phyloP scores from a whole-genome alignment of 345 rosid genomes.

The Microthlaspi erraticum region DNA sequence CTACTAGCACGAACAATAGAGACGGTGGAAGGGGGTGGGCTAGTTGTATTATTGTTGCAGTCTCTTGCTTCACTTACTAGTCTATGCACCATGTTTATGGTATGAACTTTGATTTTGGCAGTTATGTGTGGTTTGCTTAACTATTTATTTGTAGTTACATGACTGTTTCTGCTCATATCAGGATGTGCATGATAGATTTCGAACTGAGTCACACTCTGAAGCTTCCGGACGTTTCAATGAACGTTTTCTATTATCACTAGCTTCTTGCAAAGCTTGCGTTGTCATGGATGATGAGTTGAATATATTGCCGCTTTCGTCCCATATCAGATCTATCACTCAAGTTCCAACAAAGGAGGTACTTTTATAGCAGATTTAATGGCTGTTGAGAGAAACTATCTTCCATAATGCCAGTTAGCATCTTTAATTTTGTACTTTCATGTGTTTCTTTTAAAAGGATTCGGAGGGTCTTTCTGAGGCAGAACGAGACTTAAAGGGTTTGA shows the following conservation, averaged over 20 bases:
- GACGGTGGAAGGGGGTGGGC: conserved; percentile 96
- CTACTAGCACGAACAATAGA: conserved; percentile 93
- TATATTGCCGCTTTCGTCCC: conserved; percentile 90
- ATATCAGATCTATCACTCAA: conserved; percentile 72
- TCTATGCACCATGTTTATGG: conserved; percentile 96
- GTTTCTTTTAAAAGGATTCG: conserved; percentile 57
- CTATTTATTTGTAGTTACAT: conserved; percentile 28
- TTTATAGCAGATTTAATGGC: conserved; percentile 12
- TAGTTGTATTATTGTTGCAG: conserved; percentile 76
- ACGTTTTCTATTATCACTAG: conserved; percentile 85
- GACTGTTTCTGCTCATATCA: conserved; percentile 49
- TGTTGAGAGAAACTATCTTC: conserved; percentile 13
- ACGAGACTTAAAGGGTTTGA: conserved; percentile 73
- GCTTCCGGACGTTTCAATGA: conserved; percentile 90
- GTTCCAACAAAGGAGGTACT: conserved; percentile 74
- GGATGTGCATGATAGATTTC: conserved; percentile 98
- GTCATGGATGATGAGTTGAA: conserved; percentile 96
- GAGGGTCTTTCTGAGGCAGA: conserved; percentile 92
- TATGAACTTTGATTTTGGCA: conserved; percentile 44
- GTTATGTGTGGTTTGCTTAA: conserved; percentile 13
- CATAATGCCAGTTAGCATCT: conserved; percentile 13
- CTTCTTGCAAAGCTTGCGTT: conserved; percentile 90
- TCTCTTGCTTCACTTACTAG: conserved; percentile 88
- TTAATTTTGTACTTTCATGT: conserved; percentile 19
- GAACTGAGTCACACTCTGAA: conserved; percentile 93